These are phyloP conservation scores for Linnemannia exigua DNA, from an alignment of 192 early-diverging fungal species.

Conservation along the genomic window DNA sequence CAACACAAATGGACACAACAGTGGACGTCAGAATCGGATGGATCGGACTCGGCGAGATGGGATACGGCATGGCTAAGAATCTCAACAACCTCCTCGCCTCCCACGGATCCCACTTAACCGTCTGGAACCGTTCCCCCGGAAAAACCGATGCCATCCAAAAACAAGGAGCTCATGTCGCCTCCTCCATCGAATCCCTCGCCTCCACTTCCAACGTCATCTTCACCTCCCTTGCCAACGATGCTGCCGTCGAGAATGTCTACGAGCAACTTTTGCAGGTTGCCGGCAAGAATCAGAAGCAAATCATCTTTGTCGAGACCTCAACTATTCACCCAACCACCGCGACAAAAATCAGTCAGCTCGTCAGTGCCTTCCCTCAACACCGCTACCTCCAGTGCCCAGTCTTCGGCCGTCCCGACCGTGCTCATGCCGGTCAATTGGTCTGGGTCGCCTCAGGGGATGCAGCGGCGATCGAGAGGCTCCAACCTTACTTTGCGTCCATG, in stretches of 20 bases:
- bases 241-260: constrained; percentile 64
- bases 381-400: constrained; percentile 65
- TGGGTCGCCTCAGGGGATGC: constrained; percentile 66
- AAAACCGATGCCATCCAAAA: constrained; percentile 58
- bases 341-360: constrained; percentile 33
- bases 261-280: constrained; percentile 53
- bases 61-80: constrained; percentile 73
- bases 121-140: constrained; percentile 73
- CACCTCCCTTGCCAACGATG: constrained; percentile 72
- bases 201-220: constrained; percentile 69
- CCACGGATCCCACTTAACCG: constrained; percentile 55
- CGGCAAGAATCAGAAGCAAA: constrained; percentile 16
- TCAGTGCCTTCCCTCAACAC: constrained; percentile 27
- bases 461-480: constrained; percentile 55
- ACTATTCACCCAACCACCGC: constrained; percentile 68
- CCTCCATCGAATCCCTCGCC: constrained; percentile 57
- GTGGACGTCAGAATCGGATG: constrained; percentile 60
- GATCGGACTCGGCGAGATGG: constrained; percentile 77
- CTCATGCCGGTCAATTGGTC: constrained; percentile 64
- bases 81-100: constrained; percentile 63
- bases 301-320: constrained; percentile 71
- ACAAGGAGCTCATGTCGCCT: constrained; percentile 58
- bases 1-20: neutral
- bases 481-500: constrained; percentile 60
- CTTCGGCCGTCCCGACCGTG: constrained; percentile 68